Conservation (phyloP, 768 basidiomycete species). For the Gloeopeniophorella convolvens region DNA sequence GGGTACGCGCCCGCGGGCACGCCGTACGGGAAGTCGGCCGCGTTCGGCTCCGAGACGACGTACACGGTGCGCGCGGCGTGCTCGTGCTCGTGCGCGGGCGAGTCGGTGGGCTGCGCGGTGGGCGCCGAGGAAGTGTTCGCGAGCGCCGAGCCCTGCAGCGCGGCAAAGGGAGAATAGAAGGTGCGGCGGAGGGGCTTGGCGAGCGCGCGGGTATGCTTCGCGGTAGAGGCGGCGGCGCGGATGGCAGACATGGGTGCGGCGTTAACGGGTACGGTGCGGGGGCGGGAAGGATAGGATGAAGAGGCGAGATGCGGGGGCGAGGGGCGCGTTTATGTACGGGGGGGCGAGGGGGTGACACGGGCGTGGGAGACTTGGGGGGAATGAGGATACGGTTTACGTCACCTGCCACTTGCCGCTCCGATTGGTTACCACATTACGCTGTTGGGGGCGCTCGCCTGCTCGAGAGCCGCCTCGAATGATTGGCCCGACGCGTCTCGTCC, state of each 20-base stretch:
- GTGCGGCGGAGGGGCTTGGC: conserved; percentile 34
- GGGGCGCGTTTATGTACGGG: not conserved
- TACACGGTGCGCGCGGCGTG: conserved; percentile 50
- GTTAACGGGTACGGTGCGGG: not conserved
- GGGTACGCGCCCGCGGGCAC: conserved; percentile 64
- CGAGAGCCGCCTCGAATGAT: no score
- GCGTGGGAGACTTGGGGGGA: conserved; percentile 6
- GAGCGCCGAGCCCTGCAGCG: conserved; percentile 37
- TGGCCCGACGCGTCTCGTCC: conserved; percentile 6
- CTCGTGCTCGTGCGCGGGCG: conserved; percentile 56
- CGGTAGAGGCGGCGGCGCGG: conserved; percentile 21
- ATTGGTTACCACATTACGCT: conserved; percentile 14
- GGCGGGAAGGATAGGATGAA: conserved; percentile 1
- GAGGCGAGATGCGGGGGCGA: not conserved
- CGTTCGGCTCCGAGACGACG: conserved; percentile 69
- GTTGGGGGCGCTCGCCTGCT: not conserved
- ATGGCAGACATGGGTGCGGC: conserved; percentile 26
- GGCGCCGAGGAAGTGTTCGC: conserved; percentile 30
- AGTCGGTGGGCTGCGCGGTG: conserved; percentile 6
- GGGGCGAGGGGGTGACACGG: not conserved
- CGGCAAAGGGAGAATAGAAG: conserved; percentile 62
- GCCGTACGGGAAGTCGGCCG: conserved; percentile 50
- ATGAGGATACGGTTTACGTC: not conserved
- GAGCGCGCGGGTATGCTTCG: conserved; percentile 28
- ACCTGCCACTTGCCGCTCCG: not conserved